These are phyloP conservation scores for Pythium insidiosum DNA, from an alignment of 352 stramenopile genomes.

Conservation along the genomic window DNA sequence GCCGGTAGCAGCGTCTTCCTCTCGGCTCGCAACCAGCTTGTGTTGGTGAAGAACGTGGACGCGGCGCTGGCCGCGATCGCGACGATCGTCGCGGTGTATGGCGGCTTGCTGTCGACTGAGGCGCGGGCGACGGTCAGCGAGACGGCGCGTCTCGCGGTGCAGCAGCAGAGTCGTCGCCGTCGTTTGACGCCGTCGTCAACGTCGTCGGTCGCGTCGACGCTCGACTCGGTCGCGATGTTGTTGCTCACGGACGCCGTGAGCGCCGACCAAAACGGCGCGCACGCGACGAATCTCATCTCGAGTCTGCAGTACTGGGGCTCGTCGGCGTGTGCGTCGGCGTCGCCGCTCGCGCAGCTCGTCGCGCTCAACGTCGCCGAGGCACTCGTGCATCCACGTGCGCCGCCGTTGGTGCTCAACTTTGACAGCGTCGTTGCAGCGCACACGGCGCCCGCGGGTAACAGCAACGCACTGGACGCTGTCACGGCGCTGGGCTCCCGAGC, in stretches of 20 bases:
- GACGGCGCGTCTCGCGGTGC: conserved; percentile 28
- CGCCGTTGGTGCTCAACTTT: conserved; percentile 56
- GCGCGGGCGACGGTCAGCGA: conserved; percentile 35
- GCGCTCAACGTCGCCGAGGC: conserved; percentile 58
- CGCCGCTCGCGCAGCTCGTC: conserved; percentile 34
- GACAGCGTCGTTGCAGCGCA: conserved; percentile 14
- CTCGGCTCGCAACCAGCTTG: conserved; percentile 35
- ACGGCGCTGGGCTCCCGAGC: neutral
- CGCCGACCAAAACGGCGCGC: conserved; percentile 39
- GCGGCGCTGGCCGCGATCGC: conserved; percentile 44
- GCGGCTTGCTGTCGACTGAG: conserved; percentile 37
- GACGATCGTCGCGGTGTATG: conserved; percentile 49
- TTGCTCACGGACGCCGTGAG: conserved; percentile 47
- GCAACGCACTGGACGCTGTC: conserved; percentile 3
- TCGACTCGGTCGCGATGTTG: conserved; percentile 37
- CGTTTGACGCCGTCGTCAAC: neutral
- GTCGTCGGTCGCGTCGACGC: neutral
- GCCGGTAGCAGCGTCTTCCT: conserved; percentile 30
- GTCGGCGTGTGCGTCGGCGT: conserved; percentile 11
- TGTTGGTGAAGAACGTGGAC: conserved; percentile 35
- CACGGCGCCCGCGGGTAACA: conserved; percentile 3
- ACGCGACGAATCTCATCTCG: conserved; percentile 44
- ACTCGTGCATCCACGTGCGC: conserved; percentile 61
- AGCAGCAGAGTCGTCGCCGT: conserved; percentile 22
- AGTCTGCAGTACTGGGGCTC: conserved; percentile 51